Conservation (phyloP, 768 basidiomycete genomes). For the Clavulina sp. region DNA sequence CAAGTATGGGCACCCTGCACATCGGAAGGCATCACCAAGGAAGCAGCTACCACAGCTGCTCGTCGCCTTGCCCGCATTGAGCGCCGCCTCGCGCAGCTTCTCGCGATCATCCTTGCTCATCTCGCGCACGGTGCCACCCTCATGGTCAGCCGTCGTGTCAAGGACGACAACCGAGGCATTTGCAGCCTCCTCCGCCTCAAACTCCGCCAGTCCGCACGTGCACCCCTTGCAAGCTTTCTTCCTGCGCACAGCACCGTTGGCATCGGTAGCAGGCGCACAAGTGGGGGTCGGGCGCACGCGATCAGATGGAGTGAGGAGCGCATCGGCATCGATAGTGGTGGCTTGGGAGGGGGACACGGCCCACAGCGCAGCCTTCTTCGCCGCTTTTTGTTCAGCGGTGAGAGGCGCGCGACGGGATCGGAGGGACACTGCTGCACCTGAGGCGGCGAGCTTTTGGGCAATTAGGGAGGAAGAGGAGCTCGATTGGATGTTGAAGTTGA, state of each 20-base stretch:
- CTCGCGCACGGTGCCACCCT: conserved; percentile 38
- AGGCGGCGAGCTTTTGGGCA: conserved; percentile 47
- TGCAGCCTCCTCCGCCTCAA: conserved; percentile 64
- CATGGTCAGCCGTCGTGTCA: conserved; percentile 23
- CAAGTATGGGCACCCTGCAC: conserved; percentile 86
- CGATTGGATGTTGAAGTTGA: conserved; percentile 37
- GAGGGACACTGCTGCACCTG: conserved; percentile 19
- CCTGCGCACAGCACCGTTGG: conserved; percentile 30
- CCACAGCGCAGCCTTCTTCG: conserved; percentile 25
- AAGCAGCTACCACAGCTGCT: conserved; percentile 97
- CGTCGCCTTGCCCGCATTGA: conserved; percentile 67
- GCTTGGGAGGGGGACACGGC: conserved; percentile 21
- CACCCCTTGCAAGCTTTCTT: conserved; percentile 95
- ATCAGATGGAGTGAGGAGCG: conserved; percentile 25
- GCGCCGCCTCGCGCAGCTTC: conserved; percentile 45
- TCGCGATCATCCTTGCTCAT: conserved; percentile 34
- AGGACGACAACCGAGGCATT: conserved; percentile 39
- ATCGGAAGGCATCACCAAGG: conserved; percentile 94
- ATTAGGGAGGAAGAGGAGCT: conserved; percentile 30
- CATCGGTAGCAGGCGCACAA: conserved; percentile 13
- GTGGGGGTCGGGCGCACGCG: conserved; percentile 23
- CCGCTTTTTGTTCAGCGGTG: conserved; percentile 17
- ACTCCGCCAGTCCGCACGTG: conserved; percentile 86
- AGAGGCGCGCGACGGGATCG: conserved; percentile 11
- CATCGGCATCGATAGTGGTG: conserved; percentile 23